A percentile compares a stretch with the other conserved stretches of the same genome.
Evolutionary conservation across 352 stramenopile genomes (phyloP).

Genomic region (Globisporangium nodosum): DNA sequence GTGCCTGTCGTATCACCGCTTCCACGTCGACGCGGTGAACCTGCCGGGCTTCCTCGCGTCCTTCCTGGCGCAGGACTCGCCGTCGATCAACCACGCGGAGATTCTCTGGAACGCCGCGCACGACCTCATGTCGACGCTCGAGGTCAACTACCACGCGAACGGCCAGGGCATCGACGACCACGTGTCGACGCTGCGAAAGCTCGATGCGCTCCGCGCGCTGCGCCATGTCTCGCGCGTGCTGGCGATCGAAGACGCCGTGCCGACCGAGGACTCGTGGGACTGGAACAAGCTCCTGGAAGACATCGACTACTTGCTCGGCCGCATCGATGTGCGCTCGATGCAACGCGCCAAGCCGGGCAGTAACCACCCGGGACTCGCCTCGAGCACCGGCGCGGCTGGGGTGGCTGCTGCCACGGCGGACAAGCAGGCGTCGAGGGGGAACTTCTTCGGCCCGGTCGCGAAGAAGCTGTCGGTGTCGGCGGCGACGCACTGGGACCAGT

Average conservation of each 20-base stretch:
- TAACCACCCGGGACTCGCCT: constrained; percentile 11
- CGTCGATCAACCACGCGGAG: constrained; percentile 88
- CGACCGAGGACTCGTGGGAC: constrained; percentile 72
- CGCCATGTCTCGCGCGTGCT: constrained; percentile 58
- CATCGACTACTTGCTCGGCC: constrained; percentile 58
- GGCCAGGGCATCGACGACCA: constrained; percentile 32
- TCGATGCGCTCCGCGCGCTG: constrained; percentile 58
- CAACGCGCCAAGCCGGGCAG: constrained; percentile 18
- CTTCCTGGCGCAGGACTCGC: constrained; percentile 87
- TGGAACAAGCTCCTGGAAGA: constrained; percentile 75
- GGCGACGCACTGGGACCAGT: constrained; percentile 57
- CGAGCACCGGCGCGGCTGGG: neutral
- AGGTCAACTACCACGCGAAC: constrained; percentile 66
- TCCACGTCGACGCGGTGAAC: constrained; percentile 92
- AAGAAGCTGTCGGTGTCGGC: constrained; percentile 12
- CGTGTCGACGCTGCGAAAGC: constrained; percentile 48
- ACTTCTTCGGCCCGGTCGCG: neutral
- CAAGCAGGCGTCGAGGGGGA: neutral
- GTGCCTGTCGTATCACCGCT: constrained; percentile 92
- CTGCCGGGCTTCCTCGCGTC: constrained; percentile 86
- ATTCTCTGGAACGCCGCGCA: constrained; percentile 91
- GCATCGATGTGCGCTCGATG: constrained; percentile 46
- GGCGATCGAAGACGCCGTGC: constrained; percentile 60
- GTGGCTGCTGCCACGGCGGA: neutral
- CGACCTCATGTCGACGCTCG: constrained; percentile 84